Evolutionary conservation across 2,329 filamentous ascomycete species (phyloP).

Genomic region (Apiospora saccharicola): DNA sequence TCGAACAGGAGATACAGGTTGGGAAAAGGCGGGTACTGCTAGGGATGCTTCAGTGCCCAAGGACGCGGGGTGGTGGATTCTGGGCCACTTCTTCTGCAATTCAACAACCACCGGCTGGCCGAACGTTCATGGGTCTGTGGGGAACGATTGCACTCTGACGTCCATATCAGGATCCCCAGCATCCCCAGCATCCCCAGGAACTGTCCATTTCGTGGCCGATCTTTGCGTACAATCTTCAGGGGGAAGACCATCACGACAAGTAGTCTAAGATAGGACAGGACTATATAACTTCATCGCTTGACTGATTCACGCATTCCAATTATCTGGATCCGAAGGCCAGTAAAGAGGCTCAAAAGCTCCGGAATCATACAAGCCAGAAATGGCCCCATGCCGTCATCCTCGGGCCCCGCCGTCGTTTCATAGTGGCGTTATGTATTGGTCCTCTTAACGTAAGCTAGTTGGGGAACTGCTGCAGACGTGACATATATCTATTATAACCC

Average conservation of each 20-base stretch:
- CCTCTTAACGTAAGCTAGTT: slow-evolving; percentile 17
- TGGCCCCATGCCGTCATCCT: slow-evolving; percentile 15
- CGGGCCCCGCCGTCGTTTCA: slow-evolving; percentile 19
- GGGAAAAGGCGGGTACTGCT: background rate
- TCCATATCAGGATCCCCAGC: background rate
- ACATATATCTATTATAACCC: slow-evolving; percentile 9
- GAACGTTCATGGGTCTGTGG: background rate
- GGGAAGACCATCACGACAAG: background rate
- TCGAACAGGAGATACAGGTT: background rate
- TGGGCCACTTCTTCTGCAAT: background rate
- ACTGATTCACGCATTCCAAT: background rate
- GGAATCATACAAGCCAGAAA: background rate
- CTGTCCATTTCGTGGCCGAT: background rate
- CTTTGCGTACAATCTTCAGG: background rate
- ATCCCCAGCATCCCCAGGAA: background rate
- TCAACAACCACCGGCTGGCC: background rate
- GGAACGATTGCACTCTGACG: background rate
- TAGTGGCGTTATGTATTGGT: slow-evolving; percentile 15
- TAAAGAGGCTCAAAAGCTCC: background rate
- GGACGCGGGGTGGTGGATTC: background rate
- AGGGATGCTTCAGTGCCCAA: background rate
- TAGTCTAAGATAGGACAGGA: background rate
- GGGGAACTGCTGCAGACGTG: slow-evolving; percentile 20
- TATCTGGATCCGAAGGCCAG: background rate
- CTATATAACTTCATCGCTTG: background rate